These are phyloP conservation scores for Thozetella sp. DNA, from an alignment of 495 filamentous ascomycete genomes.

Conservation along the genomic window DNA sequence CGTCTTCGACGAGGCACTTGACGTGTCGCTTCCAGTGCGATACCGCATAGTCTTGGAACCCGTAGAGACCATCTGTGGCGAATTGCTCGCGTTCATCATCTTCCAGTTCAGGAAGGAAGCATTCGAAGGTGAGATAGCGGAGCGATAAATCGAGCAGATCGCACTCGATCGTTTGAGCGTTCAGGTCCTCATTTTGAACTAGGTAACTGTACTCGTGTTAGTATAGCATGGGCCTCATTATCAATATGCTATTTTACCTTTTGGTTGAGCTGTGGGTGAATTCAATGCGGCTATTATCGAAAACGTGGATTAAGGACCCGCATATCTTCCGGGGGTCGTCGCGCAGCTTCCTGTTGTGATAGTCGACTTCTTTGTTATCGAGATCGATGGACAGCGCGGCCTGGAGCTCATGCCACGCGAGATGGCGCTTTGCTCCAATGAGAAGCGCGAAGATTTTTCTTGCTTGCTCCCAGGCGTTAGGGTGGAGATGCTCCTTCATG, in stretches of 20 bases:
- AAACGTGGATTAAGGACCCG: conserved; percentile 41
- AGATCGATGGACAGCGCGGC: conserved; percentile 36
- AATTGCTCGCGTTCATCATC: conserved; percentile 14
- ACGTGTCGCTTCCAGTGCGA: conserved; percentile 40
- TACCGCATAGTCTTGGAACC: conserved; percentile 40
- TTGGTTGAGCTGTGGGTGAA: conserved; percentile 23
- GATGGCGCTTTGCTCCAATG: conserved; percentile 38
- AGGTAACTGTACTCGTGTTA: conserved; percentile 8
- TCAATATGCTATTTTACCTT: conserved; percentile 4
- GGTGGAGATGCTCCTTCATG: conserved; percentile 19
- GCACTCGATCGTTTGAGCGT: conserved; percentile 26
- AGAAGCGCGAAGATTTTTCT: conserved; percentile 43
- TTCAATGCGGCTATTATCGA: conserved; percentile 15
- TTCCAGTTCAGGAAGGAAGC: conserved; percentile 22
- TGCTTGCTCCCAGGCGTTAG: conserved; percentile 24
- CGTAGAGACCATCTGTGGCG: conserved; percentile 25
- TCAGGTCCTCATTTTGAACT: conserved; percentile 21
- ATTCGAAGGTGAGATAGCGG: conserved; percentile 34
- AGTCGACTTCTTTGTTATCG: conserved; percentile 17
- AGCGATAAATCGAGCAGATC: conserved; percentile 35
- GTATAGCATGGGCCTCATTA: neutral
- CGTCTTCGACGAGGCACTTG: conserved; percentile 9
- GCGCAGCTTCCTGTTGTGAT: conserved; percentile 24
- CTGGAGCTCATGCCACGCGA: conserved; percentile 50
- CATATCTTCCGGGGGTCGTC: conserved; percentile 37